phyloP scores from a whole-genome alignment of 805 yeast species.

The Starmerella floricola region DNA sequence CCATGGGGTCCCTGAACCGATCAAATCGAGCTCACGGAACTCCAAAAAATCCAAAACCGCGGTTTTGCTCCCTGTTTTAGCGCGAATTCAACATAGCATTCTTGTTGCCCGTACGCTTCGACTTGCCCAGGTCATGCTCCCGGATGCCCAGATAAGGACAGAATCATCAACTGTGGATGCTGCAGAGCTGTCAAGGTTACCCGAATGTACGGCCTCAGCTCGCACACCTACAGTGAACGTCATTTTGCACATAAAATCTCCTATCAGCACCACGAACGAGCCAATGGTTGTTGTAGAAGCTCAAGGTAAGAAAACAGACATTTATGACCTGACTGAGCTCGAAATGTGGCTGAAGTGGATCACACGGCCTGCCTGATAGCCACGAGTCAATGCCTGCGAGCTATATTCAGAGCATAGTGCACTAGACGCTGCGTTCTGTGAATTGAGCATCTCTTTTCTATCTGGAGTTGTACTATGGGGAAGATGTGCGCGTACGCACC shows the following conservation, averaged over 20 bases:
- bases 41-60: constrained; percentile 5
- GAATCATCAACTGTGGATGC: neutral
- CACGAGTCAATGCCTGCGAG: too few relatives aligned
- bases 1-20: constrained; percentile 26
- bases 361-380: too few relatives aligned
- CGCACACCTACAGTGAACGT: neutral
- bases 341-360: constrained; percentile 30
- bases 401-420: too few relatives aligned
- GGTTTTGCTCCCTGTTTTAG: constrained; percentile 27
- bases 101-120: constrained; percentile 16
- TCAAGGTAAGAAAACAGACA: constrained; percentile 11
- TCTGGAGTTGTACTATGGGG: too few relatives aligned
- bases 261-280: constrained; percentile 3
- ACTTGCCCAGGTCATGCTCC: constrained; percentile 20
- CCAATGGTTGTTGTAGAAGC: constrained; percentile 5
- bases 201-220: constrained; percentile 3
- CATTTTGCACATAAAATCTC: constrained; percentile 6
- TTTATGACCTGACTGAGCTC: constrained; percentile 28
- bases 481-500: too few relatives aligned
- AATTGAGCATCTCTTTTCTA: too few relatives aligned
- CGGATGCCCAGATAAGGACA: constrained; percentile 6
- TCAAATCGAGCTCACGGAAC: constrained; percentile 8
- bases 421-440: too few relatives aligned
- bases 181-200: constrained; percentile 1
- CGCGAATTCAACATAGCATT: constrained; percentile 25